Evolutionary conservation across 495 filamentous ascomycete species (phyloP).

Genomic region (Podospora anserina): DNA sequence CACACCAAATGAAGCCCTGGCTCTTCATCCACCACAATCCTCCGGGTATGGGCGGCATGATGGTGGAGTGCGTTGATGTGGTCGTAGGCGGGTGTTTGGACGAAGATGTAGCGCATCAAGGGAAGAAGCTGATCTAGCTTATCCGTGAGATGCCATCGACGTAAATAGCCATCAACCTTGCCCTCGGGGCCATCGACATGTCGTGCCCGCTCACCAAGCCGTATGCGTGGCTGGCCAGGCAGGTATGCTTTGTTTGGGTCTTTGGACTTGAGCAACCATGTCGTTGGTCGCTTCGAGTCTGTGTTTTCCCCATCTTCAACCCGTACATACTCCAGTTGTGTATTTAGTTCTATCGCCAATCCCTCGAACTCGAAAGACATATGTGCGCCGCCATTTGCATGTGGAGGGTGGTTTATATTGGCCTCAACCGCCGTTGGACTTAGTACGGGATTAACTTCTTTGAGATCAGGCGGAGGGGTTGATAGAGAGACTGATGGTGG

Average conservation of each 20-base stretch:
- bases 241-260: slow-evolving; percentile 18
- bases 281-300: background rate
- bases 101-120: slow-evolving; percentile 32
- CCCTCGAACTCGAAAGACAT: slow-evolving; percentile 14
- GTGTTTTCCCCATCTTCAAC: background rate
- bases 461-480: background rate
- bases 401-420: background rate
- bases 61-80: slow-evolving; percentile 32
- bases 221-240: slow-evolving; percentile 30
- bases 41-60: slow-evolving; percentile 26
- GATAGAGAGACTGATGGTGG: background rate
- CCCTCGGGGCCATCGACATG: slow-evolving; percentile 5
- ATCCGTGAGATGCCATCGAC: slow-evolving; percentile 17
- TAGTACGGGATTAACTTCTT: background rate
- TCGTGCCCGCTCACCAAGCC: slow-evolving; percentile 6
- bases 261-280: slow-evolving; percentile 16
- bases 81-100: slow-evolving; percentile 30
- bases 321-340: slow-evolving; percentile 16
- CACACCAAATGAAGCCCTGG: slow-evolving; percentile 56
- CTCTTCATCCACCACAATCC: slow-evolving; percentile 40
- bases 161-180: slow-evolving; percentile 18
- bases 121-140: slow-evolving; percentile 23
- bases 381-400: background rate
- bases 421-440: background rate
- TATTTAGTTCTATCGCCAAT: slow-evolving; percentile 18